Base-by-base conservation (phyloP, 805 yeast genomes). In the Kurtzmaniella fragi region DNA sequence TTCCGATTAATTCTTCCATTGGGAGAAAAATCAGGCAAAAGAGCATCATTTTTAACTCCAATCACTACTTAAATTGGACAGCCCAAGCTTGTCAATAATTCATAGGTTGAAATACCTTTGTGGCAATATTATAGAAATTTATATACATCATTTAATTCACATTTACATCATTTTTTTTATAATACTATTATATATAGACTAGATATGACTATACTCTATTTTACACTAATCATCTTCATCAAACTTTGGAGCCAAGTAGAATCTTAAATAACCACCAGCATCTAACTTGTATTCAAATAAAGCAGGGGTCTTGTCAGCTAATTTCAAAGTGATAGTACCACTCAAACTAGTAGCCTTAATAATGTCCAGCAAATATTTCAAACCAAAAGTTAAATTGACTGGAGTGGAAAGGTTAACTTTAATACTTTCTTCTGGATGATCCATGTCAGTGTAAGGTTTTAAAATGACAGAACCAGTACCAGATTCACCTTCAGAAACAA, bases 231-330 rank as follows among this genome's bases (percentile, higher is more conserved):
- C 93, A 47, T 86, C 95, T 47, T 90, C 98, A 49, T 85, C 96
- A 61, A 93, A 88, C 75, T 93, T 91, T 43, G 99, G 99, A 52
- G 99, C 99, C 62, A 93, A 77, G 77, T 86, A 93, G 78, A 85
- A 93, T 62, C 96, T 83, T 62, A 93, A 73, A 66, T 87, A 86
- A 39, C 99, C 99, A 62, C 91, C 84, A 26, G 62, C 71, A 46
- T 88, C 82, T 58, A 93, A 73, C 64, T 83, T 84, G 70, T 83
- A 93, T 69, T 91, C 97, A 57, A 93, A 88, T 61, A 89, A 70
- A 31, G 97, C 95, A 27, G 99, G 99, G 12, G 93, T 82, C 59
- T 85, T 88, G 55, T 84, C 91, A 14, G 95, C 85, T 56, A 93
- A 76, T 64, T 87, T 85, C 48, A 93, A 75, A 31, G 93, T 84